These are phyloP conservation scores for Lophium mytilinum DNA, from an alignment of 495 filamentous ascomycete genomes.

Conservation along the genomic window DNA sequence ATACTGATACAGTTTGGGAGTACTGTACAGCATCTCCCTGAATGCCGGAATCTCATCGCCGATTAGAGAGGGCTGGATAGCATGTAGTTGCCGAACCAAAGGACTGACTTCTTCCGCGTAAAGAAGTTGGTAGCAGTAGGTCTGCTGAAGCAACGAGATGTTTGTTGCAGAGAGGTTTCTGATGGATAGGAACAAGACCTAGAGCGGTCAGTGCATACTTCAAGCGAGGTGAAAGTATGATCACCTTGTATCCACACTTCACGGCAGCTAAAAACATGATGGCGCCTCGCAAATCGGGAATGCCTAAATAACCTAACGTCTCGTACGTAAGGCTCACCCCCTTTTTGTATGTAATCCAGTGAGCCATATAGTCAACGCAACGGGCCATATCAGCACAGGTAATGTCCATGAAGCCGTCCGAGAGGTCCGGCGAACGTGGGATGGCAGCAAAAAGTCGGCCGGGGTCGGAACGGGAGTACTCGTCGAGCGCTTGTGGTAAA, in stretches of 20 bases:
- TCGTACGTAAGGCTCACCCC: neutral
- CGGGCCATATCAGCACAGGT: slow-evolving; percentile 10
- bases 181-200: slow-evolving; percentile 15
- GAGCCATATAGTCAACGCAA: slow-evolving; percentile 8
- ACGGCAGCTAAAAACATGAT: slow-evolving; percentile 11
- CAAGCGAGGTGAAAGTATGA: neutral
- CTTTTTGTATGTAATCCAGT: neutral
- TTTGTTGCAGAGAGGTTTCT: slow-evolving; percentile 9
- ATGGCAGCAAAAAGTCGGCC: slow-evolving; percentile 5
- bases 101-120: slow-evolving; percentile 6
- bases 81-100: neutral
- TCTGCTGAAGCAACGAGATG: slow-evolving; percentile 16
- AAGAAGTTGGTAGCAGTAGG: slow-evolving; percentile 4
- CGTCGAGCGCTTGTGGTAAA: slow-evolving; percentile 7
- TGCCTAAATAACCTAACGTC: slow-evolving; percentile 14
- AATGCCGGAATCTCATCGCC: neutral
- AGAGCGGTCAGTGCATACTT: neutral
- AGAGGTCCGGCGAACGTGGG: neutral
- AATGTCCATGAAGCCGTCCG: slow-evolving; percentile 5
- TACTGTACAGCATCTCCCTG: slow-evolving; percentile 3
- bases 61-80: neutral
- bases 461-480: neutral
- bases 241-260: slow-evolving; percentile 17
- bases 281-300: slow-evolving; percentile 9
- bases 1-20: neutral